Conservation (phyloP, 352 stramenopile genomes). For the Globisporangium cystogenes region DNA sequence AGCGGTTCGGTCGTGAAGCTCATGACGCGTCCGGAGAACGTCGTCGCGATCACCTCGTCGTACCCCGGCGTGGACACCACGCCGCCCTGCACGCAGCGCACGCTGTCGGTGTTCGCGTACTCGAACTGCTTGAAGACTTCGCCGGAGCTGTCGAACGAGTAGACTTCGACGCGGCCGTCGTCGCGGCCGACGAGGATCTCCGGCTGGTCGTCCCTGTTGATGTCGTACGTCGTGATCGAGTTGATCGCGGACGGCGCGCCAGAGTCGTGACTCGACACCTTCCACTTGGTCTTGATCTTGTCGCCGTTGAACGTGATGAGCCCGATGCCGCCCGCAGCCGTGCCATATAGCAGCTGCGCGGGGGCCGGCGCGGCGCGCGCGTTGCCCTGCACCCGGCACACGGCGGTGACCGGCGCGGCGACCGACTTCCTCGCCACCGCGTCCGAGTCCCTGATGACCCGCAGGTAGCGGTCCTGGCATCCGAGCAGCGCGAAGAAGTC, state of each 20-base stretch:
- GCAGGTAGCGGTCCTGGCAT: constrained; percentile 69
- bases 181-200: constrained; percentile 79
- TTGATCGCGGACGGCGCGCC: constrained; percentile 48
- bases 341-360: constrained; percentile 67
- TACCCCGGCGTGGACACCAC: constrained; percentile 65
- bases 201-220: constrained; percentile 72
- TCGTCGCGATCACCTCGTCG: constrained; percentile 71
- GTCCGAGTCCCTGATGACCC: constrained; percentile 54
- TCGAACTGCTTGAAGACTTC: constrained; percentile 65
- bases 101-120: constrained; percentile 61
- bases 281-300: constrained; percentile 73
- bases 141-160: constrained; percentile 42
- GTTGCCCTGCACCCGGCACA: constrained; percentile 29
- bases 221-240: constrained; percentile 69
- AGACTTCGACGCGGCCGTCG: constrained; percentile 77
- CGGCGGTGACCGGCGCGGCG: constrained; percentile 37
- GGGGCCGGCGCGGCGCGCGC: constrained; percentile 12
- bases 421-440: constrained; percentile 60
- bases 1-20: constrained; percentile 83
- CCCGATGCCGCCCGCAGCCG: constrained; percentile 42
- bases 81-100: constrained; percentile 68
- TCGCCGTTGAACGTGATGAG: constrained; percentile 65
- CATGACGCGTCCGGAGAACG: constrained; percentile 73
- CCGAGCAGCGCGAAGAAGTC: constrained; percentile 60
- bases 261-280: constrained; percentile 28